phyloP scores from a whole-genome alignment of 164 flowering plant species.

The Litsea cubeba region DNA sequence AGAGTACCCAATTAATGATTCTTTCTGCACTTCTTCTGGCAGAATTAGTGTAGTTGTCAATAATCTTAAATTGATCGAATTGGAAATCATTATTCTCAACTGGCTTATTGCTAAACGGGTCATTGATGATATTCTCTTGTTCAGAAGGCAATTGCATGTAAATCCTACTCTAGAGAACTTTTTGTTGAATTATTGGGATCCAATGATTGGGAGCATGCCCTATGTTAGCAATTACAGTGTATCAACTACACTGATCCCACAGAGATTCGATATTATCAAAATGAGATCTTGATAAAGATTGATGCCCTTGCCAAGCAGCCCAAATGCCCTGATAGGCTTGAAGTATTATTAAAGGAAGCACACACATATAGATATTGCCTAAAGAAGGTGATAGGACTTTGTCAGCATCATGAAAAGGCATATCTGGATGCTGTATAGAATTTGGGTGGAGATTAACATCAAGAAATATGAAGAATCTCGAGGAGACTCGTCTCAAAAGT shows the following conservation, averaged over 20 bases:
- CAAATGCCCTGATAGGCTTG: too few species aligned
- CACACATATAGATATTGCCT: too few species aligned
- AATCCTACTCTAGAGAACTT: neutral
- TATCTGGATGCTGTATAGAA: too few species aligned
- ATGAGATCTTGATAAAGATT: neutral
- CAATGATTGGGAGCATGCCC: neutral
- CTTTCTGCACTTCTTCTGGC: neutral
- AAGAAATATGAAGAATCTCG: too few species aligned
- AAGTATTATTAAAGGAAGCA: too few species aligned
- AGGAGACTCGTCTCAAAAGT: too few species aligned
- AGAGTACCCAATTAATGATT: neutral
- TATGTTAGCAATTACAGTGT: neutral
- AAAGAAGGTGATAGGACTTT: too few species aligned
- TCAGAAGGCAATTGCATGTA: neutral
- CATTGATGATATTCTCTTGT: neutral
- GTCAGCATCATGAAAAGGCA: too few species aligned
- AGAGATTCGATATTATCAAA: neutral
- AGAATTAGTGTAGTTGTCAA: neutral
- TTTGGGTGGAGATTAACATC: too few species aligned
- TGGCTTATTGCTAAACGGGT: neutral
- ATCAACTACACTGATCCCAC: neutral
- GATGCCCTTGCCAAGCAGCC: too few species aligned
- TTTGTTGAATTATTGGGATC: neutral
- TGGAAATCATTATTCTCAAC: neutral
- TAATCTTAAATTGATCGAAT: neutral